phyloP scores from a whole-genome alignment of 441 rosid genomes.

The Metrosideros polymorpha region DNA sequence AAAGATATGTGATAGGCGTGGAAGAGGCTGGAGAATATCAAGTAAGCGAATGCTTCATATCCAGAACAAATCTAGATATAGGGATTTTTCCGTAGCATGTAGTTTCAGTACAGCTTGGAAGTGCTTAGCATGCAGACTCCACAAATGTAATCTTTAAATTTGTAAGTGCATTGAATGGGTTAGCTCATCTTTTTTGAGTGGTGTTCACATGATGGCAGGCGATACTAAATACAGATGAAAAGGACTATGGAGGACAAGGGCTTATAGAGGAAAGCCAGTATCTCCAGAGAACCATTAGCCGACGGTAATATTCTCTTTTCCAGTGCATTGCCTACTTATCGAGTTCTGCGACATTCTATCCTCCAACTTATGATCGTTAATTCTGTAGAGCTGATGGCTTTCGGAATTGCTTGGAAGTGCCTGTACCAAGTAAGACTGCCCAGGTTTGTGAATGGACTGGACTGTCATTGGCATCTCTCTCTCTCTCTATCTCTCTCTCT shows the following conservation, averaged over 20 bases:
- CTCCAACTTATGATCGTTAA: constrained; percentile 7
- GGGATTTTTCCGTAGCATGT: not conserved
- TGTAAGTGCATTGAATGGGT: not conserved
- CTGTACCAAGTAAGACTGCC: constrained; percentile 84
- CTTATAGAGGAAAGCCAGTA: constrained; percentile 41
- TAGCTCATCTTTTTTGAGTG: not conserved
- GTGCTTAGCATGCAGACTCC: not conserved
- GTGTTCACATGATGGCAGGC: constrained; percentile 29
- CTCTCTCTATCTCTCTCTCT: not conserved
- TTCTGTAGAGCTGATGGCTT: constrained; percentile 68
- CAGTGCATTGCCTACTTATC: not conserved
- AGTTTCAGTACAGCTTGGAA: not conserved
- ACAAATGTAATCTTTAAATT: not conserved
- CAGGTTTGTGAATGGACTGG: constrained; percentile 51
- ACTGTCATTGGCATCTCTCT: not conserved
- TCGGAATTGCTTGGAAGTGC: constrained; percentile 65
- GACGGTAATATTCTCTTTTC: constrained; percentile 32
- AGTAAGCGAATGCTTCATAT: constrained; percentile 21
- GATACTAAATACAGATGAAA: constrained; percentile 73
- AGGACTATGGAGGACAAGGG: constrained; percentile 75
- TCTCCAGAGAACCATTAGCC: constrained; percentile 58
- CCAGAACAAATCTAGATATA: not conserved
- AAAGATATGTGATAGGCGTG: constrained; percentile 54
- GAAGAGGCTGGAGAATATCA: constrained; percentile 99
- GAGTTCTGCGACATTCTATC: not conserved